Conservation (phyloP, 2,329 filamentous ascomycete genomes). For the Verticillium tricorpus region DNA sequence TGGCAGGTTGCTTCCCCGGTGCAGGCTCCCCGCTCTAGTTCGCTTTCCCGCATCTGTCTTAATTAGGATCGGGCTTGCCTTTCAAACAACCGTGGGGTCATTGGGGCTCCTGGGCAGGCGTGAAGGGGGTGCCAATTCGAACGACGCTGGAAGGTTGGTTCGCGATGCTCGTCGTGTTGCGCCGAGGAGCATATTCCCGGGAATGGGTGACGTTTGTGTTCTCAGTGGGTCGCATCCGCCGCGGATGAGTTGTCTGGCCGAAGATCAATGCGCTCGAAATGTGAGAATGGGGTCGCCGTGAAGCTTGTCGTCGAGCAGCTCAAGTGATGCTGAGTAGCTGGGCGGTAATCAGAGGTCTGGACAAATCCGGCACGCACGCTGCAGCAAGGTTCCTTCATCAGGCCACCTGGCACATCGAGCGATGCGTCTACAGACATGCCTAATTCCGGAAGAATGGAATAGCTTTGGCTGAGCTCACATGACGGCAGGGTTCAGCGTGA, state of each 20-base stretch:
- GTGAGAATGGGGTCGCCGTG: background rate
- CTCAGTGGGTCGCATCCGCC: background rate
- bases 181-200: background rate
- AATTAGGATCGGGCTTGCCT: background rate
- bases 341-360: background rate
- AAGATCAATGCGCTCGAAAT: background rate
- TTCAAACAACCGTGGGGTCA: background rate
- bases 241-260: background rate
- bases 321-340: too few species aligned
- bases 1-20: background rate
- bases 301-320: background rate
- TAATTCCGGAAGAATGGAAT: conserved; percentile 2
- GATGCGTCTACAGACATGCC: background rate
- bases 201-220: background rate
- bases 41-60: background rate
- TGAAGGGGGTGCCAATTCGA: background rate
- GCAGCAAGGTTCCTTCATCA: background rate
- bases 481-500: background rate
- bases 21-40: background rate
- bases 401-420: background rate
- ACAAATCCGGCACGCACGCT: background rate
- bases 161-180: background rate
- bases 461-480: conserved; percentile 1
- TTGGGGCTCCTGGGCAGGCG: background rate
- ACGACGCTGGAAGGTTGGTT: background rate